Evolutionary conservation across 2,329 filamentous ascomycete genomes (phyloP).

Genomic region (Mollisiaceae sp.): DNA sequence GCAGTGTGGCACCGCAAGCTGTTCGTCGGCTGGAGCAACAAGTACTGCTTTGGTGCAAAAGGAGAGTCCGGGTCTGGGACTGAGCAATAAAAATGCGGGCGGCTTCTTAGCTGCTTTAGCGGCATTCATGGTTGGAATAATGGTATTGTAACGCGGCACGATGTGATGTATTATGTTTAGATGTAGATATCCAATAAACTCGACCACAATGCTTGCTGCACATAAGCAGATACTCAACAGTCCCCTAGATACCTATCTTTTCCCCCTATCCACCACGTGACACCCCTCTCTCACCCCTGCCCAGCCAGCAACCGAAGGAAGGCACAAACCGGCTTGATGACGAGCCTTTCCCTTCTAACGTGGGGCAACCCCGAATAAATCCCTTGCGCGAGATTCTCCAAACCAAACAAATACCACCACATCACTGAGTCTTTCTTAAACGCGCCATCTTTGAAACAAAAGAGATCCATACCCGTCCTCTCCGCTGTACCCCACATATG

Average conservation of each 20-base stretch:
- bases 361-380: conserved; percentile 14
- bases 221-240: background rate
- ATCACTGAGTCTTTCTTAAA: background rate
- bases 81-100: background rate
- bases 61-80: conserved; percentile 28
- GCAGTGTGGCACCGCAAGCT: conserved; percentile 73
- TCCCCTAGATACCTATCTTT: no score
- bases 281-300: background rate
- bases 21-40: conserved; percentile 63
- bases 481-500: conserved; percentile 14
- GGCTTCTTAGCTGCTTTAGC: conserved; percentile 13
- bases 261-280: background rate
- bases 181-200: background rate
- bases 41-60: conserved; percentile 48
- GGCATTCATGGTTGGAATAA: conserved; percentile 14
- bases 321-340: background rate
- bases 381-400: background rate
- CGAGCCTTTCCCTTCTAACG: background rate
- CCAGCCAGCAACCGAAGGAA: background rate
- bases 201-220: background rate
- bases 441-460: background rate
- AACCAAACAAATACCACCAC: conserved; percentile 9
- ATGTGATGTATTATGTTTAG: background rate
- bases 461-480: background rate
- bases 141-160: conserved; percentile 14